phyloP scores from a whole-genome alignment of 345 rosid genomes.

The Garcia nutans region DNA sequence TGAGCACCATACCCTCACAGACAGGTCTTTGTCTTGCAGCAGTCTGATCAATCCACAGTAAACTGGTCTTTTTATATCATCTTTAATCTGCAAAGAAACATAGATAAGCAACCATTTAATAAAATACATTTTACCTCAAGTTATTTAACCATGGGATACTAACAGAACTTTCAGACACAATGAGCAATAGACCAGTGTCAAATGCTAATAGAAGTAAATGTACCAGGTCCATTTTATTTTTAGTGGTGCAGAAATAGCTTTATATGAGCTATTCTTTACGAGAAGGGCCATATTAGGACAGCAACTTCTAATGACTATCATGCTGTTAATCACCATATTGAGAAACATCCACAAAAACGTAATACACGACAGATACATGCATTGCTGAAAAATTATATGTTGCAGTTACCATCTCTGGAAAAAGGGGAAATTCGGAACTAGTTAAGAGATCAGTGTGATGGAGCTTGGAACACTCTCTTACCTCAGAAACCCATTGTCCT shows the following conservation, averaged over 20 bases:
- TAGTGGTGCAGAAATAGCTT: neutral
- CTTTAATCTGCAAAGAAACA: constrained; percentile 63
- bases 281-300: neutral
- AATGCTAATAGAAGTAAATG: neutral
- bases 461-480: constrained; percentile 25
- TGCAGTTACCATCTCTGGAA: neutral
- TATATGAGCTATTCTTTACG: neutral
- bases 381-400: neutral
- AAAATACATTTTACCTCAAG: neutral
- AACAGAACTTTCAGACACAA: neutral
- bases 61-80: constrained; percentile 85
- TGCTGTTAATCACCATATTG: neutral
- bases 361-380: neutral
- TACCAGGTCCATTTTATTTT: neutral
- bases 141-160: neutral
- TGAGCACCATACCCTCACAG: constrained; percentile 70
- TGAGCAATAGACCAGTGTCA: neutral
- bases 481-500: constrained; percentile 99
- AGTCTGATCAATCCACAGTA: constrained; percentile 84
- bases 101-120: constrained; percentile 26
- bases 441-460: neutral
- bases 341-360: neutral
- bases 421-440: neutral
- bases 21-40: constrained; percentile 75
- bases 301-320: neutral